Conservation (phyloP, 805 yeast species). For the Zygotorulaspora sp. region DNA sequence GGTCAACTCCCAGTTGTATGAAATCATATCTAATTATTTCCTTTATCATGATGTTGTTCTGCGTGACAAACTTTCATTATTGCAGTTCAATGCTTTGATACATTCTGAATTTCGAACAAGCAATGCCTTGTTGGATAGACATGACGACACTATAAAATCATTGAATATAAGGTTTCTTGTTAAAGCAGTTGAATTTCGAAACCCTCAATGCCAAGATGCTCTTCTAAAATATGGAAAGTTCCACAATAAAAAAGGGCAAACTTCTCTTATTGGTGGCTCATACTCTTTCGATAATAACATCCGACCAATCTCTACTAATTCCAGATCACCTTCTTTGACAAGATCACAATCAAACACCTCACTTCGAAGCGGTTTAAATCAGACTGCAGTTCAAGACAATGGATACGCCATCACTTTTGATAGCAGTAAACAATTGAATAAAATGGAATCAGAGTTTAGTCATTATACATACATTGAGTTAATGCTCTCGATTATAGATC, state of each 20-base stretch:
- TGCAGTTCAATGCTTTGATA: slow-evolving; percentile 31
- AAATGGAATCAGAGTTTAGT: slow-evolving; percentile 22
- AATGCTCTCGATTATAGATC: slow-evolving; percentile 41
- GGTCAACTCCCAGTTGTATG: slow-evolving; percentile 25
- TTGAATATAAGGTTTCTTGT: slow-evolving; percentile 29
- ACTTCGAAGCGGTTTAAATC: slow-evolving; percentile 6
- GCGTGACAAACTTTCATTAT: slow-evolving; percentile 24
- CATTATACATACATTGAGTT: slow-evolving; percentile 36
- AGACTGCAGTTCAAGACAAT: slow-evolving; percentile 23
- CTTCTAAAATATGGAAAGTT: slow-evolving; percentile 32
- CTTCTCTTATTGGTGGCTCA: slow-evolving; percentile 28
- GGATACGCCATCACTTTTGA: slow-evolving; percentile 2
- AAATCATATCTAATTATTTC: slow-evolving; percentile 23
- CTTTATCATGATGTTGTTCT: slow-evolving; percentile 28
- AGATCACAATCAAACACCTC: slow-evolving; percentile 5
- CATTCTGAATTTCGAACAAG: slow-evolving; percentile 30
- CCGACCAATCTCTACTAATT: background rate
- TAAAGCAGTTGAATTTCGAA: slow-evolving; percentile 26
- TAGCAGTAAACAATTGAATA: slow-evolving; percentile 11
- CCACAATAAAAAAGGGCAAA: slow-evolving; percentile 16
- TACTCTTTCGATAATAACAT: slow-evolving; percentile 14
- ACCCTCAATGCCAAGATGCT: slow-evolving; percentile 35
- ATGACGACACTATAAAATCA: slow-evolving; percentile 6
- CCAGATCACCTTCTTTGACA: slow-evolving; percentile 3
- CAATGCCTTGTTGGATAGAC: slow-evolving; percentile 12